Evolutionary conservation across 495 filamentous ascomycete genomes (phyloP).

Genomic region (Arthonia radiata): DNA sequence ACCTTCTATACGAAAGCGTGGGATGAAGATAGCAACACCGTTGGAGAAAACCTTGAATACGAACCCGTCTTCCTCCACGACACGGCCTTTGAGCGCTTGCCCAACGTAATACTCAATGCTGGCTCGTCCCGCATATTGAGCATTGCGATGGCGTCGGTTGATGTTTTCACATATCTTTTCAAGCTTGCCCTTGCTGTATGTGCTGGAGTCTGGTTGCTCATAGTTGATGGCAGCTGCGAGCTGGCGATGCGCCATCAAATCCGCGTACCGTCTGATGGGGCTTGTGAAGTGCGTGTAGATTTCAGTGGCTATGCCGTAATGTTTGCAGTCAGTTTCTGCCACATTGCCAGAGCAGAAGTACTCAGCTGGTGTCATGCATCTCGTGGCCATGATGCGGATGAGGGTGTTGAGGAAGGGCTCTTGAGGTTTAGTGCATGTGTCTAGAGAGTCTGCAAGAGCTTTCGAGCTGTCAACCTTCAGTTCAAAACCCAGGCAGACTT

Average conservation of each 20-base stretch:
- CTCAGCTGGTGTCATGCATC: constrained; percentile 97
- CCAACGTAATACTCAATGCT: constrained; percentile 94
- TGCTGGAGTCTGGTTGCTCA: constrained; percentile 52
- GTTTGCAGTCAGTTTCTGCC: constrained; percentile 76
- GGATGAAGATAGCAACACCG: constrained; percentile 87
- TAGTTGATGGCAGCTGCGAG: constrained; percentile 86
- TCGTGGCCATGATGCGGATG: constrained; percentile 83
- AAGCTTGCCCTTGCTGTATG: constrained; percentile 53
- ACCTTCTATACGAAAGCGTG: constrained; percentile 82
- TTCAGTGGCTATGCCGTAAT: constrained; percentile 83
- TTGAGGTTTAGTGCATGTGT: constrained; percentile 51
- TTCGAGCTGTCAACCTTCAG: constrained; percentile 65
- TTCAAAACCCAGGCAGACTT: constrained; percentile 55
- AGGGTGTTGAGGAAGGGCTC: constrained; percentile 98
- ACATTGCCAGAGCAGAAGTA: constrained; percentile 92
- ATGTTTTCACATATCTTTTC: constrained; percentile 93
- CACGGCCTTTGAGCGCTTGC: constrained; percentile 69
- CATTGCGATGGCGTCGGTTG: constrained; percentile 90
- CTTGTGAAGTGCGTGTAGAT: constrained; percentile 99
- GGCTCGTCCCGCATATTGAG: constrained; percentile 79
- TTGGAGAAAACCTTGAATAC: constrained; percentile 94
- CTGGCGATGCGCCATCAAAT: constrained; percentile 80
- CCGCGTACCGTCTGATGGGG: constrained; percentile 88
- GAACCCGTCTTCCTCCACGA: constrained; percentile 70
- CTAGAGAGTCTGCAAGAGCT: constrained; percentile 73